Percentiles rank a stretch among this genome's conserved stretches.
Conservation (phyloP, 352 stramenopile genomes). For the Pythium graminicola region DNA sequence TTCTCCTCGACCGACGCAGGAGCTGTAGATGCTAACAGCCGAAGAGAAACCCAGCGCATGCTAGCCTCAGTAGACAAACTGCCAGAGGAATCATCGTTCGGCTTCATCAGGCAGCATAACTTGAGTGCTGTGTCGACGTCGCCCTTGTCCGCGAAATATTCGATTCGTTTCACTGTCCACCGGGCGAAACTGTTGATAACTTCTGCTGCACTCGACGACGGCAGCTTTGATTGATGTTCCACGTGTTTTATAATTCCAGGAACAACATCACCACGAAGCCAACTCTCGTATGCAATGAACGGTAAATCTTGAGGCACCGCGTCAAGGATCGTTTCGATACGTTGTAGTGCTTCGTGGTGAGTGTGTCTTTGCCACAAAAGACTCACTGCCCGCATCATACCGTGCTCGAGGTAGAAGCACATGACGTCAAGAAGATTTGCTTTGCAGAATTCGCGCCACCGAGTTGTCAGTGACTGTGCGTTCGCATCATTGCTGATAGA, state of each 20-base stretch:
- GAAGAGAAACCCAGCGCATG: conserved; percentile 13
- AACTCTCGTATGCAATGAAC: conserved; percentile 40
- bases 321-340: conserved; percentile 34
- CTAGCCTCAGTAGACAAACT: background rate
- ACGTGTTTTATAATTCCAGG: conserved; percentile 30
- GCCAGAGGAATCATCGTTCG: background rate
- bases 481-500: conserved; percentile 17
- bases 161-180: conserved; percentile 14
- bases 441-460: conserved; percentile 37
- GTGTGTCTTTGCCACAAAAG: conserved; percentile 54
- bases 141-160: conserved; percentile 8
- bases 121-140: conserved; percentile 23
- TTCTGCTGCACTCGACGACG: background rate
- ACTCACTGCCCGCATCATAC: conserved; percentile 43
- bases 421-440: conserved; percentile 33
- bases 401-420: conserved; percentile 36
- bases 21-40: conserved; percentile 15
- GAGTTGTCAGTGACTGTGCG: conserved; percentile 10
- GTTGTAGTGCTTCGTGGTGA: conserved; percentile 25
- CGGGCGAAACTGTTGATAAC: conserved; percentile 5
- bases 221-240: conserved; percentile 10
- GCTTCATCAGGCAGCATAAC: conserved; percentile 14
- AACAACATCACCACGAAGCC: conserved; percentile 49
- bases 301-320: conserved; percentile 35
- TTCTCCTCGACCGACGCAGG: background rate